A percentile compares a stretch with the other conserved stretches of the same genome.
Evolutionary conservation across 139 green algal genomes (phyloP).

Genomic region (Haematococcus lacustris): DNA sequence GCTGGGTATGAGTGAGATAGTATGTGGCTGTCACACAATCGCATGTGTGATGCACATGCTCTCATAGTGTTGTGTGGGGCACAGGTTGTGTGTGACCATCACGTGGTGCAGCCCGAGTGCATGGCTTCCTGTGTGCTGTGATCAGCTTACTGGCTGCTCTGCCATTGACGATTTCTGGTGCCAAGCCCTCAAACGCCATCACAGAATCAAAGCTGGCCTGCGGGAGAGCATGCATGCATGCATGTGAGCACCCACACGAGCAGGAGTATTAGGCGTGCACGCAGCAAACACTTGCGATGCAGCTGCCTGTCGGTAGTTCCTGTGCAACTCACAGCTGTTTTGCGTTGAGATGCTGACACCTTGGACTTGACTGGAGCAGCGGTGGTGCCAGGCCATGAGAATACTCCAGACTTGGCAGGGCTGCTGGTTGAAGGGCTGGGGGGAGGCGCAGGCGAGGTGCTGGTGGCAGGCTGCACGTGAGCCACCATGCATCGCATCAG

Average conservation of each 20-base stretch:
- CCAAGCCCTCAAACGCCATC: conserved; percentile 18
- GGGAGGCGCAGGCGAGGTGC: conserved; percentile 1
- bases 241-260: too few species aligned
- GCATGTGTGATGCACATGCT: too few species aligned
- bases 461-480: background rate
- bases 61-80: too few species aligned
- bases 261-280: too few species aligned
- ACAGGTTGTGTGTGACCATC: too few species aligned
- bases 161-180: conserved; percentile 18
- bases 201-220: conserved; percentile 8
- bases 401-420: conserved; percentile 1
- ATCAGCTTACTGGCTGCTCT: conserved; percentile 19
- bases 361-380: background rate
- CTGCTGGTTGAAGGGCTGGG: conserved; percentile 1
- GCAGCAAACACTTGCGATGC: background rate
- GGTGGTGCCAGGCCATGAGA: conserved; percentile 4
- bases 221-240: too few species aligned
- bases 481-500: background rate
- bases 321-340: background rate
- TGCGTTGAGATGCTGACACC: too few species aligned
- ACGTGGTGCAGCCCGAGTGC: too few species aligned
- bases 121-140: too few species aligned
- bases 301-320: background rate
- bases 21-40: too few species aligned
- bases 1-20: too few species aligned